These are phyloP conservation scores for Cercospora beticola DNA, from an alignment of 2,329 filamentous ascomycete species.

Conservation along the genomic window DNA sequence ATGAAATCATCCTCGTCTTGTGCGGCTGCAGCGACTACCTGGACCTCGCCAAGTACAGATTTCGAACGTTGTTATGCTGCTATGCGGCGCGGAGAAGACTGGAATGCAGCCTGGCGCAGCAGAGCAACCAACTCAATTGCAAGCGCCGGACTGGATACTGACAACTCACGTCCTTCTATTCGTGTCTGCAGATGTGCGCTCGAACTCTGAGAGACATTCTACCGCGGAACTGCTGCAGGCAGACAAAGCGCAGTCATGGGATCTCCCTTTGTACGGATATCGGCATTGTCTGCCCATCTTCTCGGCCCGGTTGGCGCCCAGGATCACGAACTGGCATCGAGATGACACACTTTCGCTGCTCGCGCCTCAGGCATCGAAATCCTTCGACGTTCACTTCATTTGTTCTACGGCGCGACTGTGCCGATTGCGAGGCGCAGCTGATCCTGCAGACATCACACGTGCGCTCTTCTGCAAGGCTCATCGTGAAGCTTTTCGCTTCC, in stretches of 20 bases:
- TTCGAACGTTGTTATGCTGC: not conserved
- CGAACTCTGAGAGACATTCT: not conserved
- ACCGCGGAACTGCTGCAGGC: not conserved
- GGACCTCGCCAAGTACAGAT: not conserved
- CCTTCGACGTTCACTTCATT: not conserved
- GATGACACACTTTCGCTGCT: not conserved
- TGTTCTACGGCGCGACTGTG: not conserved
- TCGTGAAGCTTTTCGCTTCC: not conserved
- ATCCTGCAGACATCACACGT: constrained; percentile 3
- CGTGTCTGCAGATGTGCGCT: not conserved
- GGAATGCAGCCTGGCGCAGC: constrained; percentile 6
- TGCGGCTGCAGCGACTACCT: not conserved
- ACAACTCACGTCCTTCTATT: not conserved
- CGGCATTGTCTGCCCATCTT: not conserved
- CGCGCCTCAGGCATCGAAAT: not conserved
- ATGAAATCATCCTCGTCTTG: not conserved
- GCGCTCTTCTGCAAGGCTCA: not conserved
- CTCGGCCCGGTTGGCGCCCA: not conserved
- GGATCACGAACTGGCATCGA: not conserved
- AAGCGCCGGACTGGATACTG: not conserved
- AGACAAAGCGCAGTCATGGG: not conserved
- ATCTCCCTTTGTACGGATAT: constrained; percentile 4
- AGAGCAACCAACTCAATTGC: not conserved
- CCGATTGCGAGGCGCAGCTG: constrained; percentile 8
- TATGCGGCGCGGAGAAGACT: not conserved